Conservation (phyloP, 2,329 filamentous ascomycete genomes). For the Cordyceps cateniannulata region DNA sequence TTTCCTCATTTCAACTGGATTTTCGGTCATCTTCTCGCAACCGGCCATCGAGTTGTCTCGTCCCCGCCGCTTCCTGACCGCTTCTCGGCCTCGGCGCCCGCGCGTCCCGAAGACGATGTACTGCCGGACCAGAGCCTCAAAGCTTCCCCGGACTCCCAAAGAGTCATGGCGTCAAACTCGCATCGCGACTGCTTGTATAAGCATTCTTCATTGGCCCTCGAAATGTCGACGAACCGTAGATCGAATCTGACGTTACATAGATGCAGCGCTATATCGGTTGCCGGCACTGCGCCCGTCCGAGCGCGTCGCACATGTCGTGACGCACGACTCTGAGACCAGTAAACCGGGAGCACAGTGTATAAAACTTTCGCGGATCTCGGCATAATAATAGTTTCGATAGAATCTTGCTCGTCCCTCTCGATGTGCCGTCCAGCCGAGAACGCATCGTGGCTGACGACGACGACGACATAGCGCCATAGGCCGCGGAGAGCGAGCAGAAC, state of each 20-base stretch:
- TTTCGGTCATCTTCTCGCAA: too few species aligned
- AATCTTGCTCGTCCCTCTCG: neutral
- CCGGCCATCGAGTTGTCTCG: neutral
- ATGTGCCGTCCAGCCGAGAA: neutral
- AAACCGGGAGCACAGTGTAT: neutral
- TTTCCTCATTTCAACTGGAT: neutral
- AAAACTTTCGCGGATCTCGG: neutral
- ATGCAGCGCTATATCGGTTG: conserved; percentile 1
- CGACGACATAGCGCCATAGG: neutral
- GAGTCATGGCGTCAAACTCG: neutral
- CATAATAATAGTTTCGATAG: neutral
- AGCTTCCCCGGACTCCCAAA: neutral
- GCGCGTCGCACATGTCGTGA: neutral
- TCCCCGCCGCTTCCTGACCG: neutral
- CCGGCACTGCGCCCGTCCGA: conserved; percentile 1
- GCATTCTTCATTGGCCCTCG: neutral
- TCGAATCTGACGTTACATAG: neutral
- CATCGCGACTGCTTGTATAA: neutral
- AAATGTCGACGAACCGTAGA: neutral
- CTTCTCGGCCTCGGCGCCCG: neutral
- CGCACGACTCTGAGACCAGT: neutral
- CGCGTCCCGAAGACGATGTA: neutral
- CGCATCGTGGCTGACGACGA: neutral
- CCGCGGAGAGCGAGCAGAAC: neutral
- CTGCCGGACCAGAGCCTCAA: neutral